Evolutionary conservation across 371 early-diverging fungal genomes (phyloP).

Genomic region (Rhizomucor miehei): DNA sequence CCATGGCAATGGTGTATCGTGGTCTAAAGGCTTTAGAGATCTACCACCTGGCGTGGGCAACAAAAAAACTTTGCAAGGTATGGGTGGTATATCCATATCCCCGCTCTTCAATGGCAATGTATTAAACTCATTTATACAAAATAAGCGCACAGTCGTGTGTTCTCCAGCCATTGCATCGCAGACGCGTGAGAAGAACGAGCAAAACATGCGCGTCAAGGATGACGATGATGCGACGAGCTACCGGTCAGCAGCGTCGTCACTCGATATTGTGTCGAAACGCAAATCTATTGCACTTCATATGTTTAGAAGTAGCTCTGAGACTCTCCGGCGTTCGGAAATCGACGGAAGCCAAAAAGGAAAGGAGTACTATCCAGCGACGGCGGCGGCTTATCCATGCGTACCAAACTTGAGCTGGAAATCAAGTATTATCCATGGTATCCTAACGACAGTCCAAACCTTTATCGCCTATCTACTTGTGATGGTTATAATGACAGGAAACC

Average conservation of each 20-base stretch:
- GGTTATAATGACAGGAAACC: constrained; percentile 1
- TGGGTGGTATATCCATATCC: too few species aligned
- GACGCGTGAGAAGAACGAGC: too few species aligned
- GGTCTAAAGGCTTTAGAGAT: not conserved
- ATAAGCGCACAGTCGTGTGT: too few species aligned
- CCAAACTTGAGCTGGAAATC: not conserved
- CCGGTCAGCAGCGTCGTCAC: not conserved
- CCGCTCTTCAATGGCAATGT: too few species aligned
- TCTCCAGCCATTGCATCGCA: too few species aligned
- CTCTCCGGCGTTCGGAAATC: too few species aligned
- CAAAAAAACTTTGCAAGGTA: too few species aligned
- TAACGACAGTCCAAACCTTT: not conserved
- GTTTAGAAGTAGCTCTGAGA: not conserved
- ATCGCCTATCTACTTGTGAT: not conserved
- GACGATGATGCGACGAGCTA: constrained; percentile 2
- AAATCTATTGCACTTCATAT: not conserved
- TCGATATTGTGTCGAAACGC: not conserved
- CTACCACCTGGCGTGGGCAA: too few species aligned
- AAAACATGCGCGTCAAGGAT: not conserved
- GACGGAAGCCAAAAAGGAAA: not conserved
- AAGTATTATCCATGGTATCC: not conserved
- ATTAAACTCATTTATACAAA: too few species aligned
- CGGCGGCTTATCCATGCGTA: not conserved
- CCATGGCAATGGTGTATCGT: not conserved
- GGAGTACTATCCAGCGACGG: too few species aligned